Percentiles rank a stretch among this genome's conserved stretches.
These are phyloP conservation scores for Pleurozium schreberi DNA, from an alignment of 225 moss, liverwort and hornwort genomes.

Conservation along the genomic window DNA sequence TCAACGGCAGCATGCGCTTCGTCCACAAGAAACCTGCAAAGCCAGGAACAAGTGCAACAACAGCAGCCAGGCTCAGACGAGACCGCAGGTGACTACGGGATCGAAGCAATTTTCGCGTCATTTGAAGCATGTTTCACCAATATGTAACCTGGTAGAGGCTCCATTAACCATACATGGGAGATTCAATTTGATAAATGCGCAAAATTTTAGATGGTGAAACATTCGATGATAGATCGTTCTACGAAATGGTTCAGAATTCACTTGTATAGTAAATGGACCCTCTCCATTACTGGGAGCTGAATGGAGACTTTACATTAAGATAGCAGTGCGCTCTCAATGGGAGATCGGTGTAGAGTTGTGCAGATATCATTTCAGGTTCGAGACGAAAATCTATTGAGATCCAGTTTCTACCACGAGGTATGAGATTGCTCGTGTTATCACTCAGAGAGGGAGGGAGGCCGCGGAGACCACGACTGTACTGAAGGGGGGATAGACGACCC, in stretches of 20 bases:
- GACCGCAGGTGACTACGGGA: too few relatives aligned
- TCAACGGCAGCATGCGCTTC: constrained; percentile 13
- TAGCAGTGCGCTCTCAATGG: too few relatives aligned
- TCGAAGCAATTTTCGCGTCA: too few relatives aligned
- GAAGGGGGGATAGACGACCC: neutral
- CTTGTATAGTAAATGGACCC: too few relatives aligned
- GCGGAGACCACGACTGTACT: neutral
- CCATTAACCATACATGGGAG: neutral
- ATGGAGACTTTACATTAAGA: too few relatives aligned
- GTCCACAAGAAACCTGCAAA: constrained; percentile 25
- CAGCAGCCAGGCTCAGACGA: neutral
- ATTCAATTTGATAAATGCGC: neutral
- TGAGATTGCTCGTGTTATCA: neutral
- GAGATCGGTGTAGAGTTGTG: too few relatives aligned
- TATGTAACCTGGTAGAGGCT: too few relatives aligned
- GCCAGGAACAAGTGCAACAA: neutral
- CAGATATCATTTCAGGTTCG: neutral
- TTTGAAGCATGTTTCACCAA: neutral
- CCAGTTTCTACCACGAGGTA: too few relatives aligned
- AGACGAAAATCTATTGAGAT: neutral
- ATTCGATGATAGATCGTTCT: neutral
- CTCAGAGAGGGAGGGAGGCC: neutral
- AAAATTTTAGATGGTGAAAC: neutral
- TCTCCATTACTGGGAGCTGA: too few relatives aligned
- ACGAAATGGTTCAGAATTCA: neutral